These are phyloP conservation scores for Trichoderma koningii DNA, from an alignment of 2,329 filamentous ascomycete genomes.

Conservation along the genomic window DNA sequence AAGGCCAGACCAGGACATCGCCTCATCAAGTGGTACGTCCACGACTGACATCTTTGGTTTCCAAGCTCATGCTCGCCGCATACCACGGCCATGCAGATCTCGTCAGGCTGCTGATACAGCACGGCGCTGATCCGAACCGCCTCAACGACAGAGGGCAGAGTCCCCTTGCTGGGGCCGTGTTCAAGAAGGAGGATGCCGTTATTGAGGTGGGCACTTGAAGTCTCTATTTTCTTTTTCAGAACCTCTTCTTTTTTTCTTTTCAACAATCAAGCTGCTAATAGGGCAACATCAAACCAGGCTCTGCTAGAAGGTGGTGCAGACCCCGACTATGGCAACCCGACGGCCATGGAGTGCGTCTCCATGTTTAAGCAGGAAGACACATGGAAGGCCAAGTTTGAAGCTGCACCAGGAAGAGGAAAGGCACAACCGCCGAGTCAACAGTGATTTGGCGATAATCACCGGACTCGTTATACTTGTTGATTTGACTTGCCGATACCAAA, in stretches of 20 bases:
- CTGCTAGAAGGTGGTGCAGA: slow-evolving; percentile 57
- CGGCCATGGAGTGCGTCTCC: slow-evolving; percentile 50
- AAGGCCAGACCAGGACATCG: slow-evolving; percentile 32
- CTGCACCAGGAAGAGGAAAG: slow-evolving; percentile 52
- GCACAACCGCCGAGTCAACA: slow-evolving; percentile 31
- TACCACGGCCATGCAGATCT: slow-evolving; percentile 68
- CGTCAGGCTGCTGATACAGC: slow-evolving; percentile 60
- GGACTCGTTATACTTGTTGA: no score
- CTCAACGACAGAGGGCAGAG: slow-evolving; percentile 70
- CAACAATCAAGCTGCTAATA: neutral
- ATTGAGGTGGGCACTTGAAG: slow-evolving; percentile 51
- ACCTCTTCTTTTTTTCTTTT: no score
- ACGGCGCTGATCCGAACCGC: slow-evolving; percentile 67
- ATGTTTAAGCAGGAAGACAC: slow-evolving; percentile 56
- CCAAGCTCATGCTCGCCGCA: slow-evolving; percentile 68
- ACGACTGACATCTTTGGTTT: slow-evolving; percentile 1
- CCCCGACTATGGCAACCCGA: slow-evolving; percentile 54
- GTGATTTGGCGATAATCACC: neutral
- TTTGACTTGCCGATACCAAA: no score
- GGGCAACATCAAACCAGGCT: slow-evolving; percentile 36
- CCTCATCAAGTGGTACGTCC: no score
- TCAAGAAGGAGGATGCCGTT: slow-evolving; percentile 68
- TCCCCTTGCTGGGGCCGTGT: slow-evolving; percentile 70
- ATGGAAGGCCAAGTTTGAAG: slow-evolving; percentile 54
- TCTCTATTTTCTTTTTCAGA: neutral